These are phyloP conservation scores for Sporothrix humicola DNA, from an alignment of 2,329 filamentous ascomycete species.

Conservation along the genomic window DNA sequence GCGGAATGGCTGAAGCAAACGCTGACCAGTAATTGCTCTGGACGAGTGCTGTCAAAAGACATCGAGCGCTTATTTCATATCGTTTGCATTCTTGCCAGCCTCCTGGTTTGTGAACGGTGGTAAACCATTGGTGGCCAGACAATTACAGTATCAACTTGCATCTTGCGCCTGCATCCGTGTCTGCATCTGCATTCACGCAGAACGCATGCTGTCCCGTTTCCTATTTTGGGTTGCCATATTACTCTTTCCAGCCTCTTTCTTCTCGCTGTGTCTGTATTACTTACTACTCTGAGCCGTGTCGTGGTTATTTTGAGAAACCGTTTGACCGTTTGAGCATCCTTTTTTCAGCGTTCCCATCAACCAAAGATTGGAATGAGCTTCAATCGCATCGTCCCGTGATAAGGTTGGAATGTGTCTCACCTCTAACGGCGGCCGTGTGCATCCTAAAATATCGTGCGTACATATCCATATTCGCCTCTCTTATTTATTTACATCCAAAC, in stretches of 20 bases:
- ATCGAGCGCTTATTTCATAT: constrained; percentile 13
- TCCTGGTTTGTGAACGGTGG: too few relatives aligned
- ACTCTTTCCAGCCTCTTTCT: neutral
- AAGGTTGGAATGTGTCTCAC: constrained; percentile 14
- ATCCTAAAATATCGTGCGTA: neutral
- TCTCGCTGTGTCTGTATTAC: too few relatives aligned
- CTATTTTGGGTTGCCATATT: neutral
- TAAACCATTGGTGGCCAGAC: too few relatives aligned
- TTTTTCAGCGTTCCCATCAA: neutral
- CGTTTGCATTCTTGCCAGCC: neutral
- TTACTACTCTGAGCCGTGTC: neutral
- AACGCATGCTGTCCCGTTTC: neutral
- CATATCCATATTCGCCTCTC: too few relatives aligned
- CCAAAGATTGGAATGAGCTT: neutral
- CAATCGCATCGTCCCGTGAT: neutral
- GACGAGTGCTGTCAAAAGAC: neutral
- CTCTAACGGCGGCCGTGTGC: neutral
- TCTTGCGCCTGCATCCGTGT: neutral
- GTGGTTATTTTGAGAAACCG: neutral
- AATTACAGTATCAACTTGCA: too few relatives aligned
- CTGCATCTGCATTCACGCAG: too few relatives aligned
- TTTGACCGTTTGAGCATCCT: neutral
- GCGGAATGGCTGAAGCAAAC: neutral
- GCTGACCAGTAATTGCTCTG: constrained; percentile 6
- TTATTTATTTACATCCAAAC: neutral